Evolutionary conservation across 345 rosid species (phyloP), one percentile per base, ranked within the genome.

Genomic region (Barbarea vulgaris): DNA sequence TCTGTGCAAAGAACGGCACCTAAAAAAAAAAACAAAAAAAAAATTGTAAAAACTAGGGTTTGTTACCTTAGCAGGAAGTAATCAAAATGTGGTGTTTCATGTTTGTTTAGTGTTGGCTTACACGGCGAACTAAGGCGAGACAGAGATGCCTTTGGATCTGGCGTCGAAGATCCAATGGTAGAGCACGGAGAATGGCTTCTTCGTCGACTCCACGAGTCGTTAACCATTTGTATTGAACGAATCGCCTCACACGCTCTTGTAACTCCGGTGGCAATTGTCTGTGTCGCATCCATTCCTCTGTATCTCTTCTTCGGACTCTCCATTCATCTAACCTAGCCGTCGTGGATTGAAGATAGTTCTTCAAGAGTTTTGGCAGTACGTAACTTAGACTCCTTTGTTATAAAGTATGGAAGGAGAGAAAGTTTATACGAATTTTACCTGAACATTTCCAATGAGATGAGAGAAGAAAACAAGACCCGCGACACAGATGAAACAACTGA

Each of bases 281-380:
- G 64, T 90, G 98, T 80, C 91, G 86, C 95, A 93, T 93, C 98
- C 98, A 93, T 79, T 93, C 98, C 74, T 93, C 98, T 8, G 96
- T 90, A 68, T 93, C 98, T 80, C 91, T 88, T 77, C 96, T 76
- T 68, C 82, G 79, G 6, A 93, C 83, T 76, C 96, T 90, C 97
- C 98, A 93, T 70, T 93, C 98, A 42, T 93, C 97, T 58, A 88
- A 50, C 83, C 95, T 89, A 15, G 89, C 90, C 18, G 89, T 79
- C 34, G 95, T 83, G n/a, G 98, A 90, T 93, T 88, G 88, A 77
- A 93, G 83, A 77, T 88, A 90, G 44, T 83, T 84, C 98, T 88
- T 77, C 77, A 78, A 70, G 44, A 77, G 13, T 22, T 22, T 14
- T 46, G 47, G 56, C 37, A 73, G 24, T n/a, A n/a, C n/a, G n/a